Percentiles rank a stretch among this genome's conserved stretches.
Evolutionary conservation across 106 monocot species (phyloP).

Genomic region (Phalaenopsis aphrodite): DNA sequence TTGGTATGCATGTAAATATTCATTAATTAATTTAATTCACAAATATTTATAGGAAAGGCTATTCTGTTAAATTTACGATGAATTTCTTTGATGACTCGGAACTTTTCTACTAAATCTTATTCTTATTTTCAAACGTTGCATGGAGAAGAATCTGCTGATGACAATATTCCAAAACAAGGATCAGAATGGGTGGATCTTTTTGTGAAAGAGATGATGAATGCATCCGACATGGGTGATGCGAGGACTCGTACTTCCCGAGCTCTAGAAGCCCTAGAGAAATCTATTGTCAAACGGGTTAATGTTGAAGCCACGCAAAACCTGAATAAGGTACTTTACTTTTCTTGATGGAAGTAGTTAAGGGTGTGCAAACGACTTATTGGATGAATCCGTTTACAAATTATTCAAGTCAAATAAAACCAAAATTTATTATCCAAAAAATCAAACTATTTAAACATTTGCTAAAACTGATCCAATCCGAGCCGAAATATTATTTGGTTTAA

Average conservation of each 20-base stretch:
- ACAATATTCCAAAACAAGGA: slow-evolving; percentile 18
- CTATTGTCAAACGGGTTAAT: slow-evolving; percentile 31
- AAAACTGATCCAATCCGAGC: no score
- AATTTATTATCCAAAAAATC: no score
- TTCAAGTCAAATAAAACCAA: no score
- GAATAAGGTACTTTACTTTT: slow-evolving; percentile 41
- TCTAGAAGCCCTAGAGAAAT: slow-evolving; percentile 64
- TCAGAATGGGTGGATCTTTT: slow-evolving; percentile 88
- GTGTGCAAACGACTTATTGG: no score
- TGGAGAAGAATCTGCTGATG: neutral
- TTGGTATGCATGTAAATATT: no score
- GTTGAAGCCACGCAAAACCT: slow-evolving; percentile 36
- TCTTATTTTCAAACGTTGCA: neutral
- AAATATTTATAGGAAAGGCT: neutral
- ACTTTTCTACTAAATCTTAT: neutral
- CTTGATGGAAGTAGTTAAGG: neutral
- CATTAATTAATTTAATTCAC: no score
- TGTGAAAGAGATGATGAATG: slow-evolving; percentile 77
- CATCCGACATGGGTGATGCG: slow-evolving; percentile 67
- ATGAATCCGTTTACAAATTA: no score
- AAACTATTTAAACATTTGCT: no score
- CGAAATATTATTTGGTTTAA: no score
- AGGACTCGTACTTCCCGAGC: slow-evolving; percentile 57
- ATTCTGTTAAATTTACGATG: neutral
- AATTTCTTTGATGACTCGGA: neutral